A percentile compares a stretch with the other conserved stretches of the same genome.
Evolutionary conservation across 805 yeast species (phyloP).

Genomic region (Myxozyma neotropica): DNA sequence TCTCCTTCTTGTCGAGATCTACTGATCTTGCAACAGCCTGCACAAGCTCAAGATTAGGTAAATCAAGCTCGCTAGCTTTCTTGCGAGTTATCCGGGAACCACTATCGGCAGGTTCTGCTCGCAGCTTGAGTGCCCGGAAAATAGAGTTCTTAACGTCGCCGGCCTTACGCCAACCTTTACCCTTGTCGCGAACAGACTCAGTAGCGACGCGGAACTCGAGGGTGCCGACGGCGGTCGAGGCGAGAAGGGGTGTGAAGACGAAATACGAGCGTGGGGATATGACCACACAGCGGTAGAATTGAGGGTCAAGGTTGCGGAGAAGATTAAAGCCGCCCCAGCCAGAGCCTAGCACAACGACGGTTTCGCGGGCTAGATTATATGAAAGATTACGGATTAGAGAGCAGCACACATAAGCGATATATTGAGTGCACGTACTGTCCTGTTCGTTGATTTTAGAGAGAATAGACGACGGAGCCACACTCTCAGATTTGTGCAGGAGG

Average conservation of each 20-base stretch:
- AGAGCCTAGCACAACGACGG: conserved; percentile 61
- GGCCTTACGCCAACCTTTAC: conserved; percentile 49
- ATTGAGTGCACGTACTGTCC: neutral
- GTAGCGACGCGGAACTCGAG: conserved; percentile 63
- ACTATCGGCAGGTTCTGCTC: conserved; percentile 4
- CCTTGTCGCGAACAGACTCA: conserved; percentile 63
- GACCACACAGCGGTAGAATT: conserved; percentile 65
- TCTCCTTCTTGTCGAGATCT: conserved; percentile 9
- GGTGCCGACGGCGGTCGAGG: conserved; percentile 72
- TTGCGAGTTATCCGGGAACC: neutral
- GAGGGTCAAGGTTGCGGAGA: conserved; percentile 54
- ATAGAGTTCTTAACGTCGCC: conserved; percentile 3
- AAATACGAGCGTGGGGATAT: conserved; percentile 71
- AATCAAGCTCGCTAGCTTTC: conserved; percentile 4
- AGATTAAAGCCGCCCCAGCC: conserved; percentile 74
- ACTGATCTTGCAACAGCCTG: conserved; percentile 25
- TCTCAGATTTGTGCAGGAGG: neutral
- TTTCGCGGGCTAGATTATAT: conserved; percentile 13
- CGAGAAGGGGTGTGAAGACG: conserved; percentile 68
- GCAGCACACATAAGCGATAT: neutral
- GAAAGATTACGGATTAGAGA: neutral
- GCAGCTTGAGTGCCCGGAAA: neutral
- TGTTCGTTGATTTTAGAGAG: conserved; percentile 2
- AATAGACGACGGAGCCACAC: neutral
- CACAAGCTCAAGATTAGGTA: conserved; percentile 22